Conservation (phyloP, 2,329 filamentous ascomycete genomes). For the Cercospora nicotianae region DNA sequence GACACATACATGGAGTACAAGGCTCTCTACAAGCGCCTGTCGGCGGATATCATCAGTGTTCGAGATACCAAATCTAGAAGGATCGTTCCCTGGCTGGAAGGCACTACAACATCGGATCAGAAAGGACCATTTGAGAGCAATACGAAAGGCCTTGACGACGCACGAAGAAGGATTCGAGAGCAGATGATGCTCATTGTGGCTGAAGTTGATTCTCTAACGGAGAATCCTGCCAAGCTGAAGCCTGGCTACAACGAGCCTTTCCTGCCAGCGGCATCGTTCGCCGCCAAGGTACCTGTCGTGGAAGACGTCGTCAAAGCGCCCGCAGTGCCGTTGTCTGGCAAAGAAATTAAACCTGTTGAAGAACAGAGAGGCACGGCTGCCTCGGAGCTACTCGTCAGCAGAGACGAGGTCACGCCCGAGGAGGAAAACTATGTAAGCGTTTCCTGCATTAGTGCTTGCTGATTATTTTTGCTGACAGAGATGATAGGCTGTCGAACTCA, state of each 20-base stretch:
- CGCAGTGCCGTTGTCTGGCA: background rate
- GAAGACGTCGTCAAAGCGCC: background rate
- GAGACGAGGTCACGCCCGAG: background rate
- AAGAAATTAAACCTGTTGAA: background rate
- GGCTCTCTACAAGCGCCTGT: background rate
- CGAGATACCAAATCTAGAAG: background rate
- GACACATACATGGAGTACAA: background rate
- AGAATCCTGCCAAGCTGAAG: background rate
- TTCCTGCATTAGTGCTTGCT: too few species aligned
- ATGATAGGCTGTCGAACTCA: background rate
- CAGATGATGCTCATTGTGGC: background rate
- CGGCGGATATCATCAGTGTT: background rate
- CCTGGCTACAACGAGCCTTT: background rate
- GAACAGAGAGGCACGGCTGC: background rate
- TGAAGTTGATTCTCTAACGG: background rate
- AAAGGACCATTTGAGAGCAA: background rate
- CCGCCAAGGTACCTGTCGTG: background rate
- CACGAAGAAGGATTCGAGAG: background rate
- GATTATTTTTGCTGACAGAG: too few species aligned
- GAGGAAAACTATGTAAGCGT: background rate
- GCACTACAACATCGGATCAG: background rate
- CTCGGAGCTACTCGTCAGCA: background rate
- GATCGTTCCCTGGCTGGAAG: background rate
- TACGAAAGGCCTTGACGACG: background rate
- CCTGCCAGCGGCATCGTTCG: background rate